phyloP scores from a whole-genome alignment of 306 rosid species.

The Vicia villosa region DNA sequence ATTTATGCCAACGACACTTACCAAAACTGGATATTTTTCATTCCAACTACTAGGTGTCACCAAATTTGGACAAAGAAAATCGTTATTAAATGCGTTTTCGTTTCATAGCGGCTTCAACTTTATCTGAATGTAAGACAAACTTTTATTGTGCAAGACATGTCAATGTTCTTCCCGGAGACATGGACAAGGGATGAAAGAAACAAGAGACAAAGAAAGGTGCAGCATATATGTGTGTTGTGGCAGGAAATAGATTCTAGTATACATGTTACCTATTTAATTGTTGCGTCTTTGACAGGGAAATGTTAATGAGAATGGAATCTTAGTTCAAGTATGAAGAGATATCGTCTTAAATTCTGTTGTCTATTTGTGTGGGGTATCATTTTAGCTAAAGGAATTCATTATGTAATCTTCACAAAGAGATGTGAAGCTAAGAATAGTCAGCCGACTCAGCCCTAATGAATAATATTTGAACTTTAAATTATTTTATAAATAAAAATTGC shows the following conservation, averaged over 20 bases:
- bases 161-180: conserved; percentile 15
- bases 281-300: conserved; percentile 8
- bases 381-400: not conserved
- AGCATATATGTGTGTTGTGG: conserved; percentile 28
- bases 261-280: not conserved
- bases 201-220: not conserved
- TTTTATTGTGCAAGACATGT: conserved; percentile 10
- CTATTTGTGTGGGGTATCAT: not conserved
- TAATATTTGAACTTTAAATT: too few species aligned
- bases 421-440: not conserved
- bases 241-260: conserved; percentile 2
- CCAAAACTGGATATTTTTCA: conserved; percentile 56
- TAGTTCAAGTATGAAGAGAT: conserved; percentile 4
- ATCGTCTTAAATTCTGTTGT: not conserved
- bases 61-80: conserved; percentile 35
- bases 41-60: conserved; percentile 33
- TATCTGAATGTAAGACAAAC: conserved; percentile 20
- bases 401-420: not conserved
- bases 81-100: conserved; percentile 44
- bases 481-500: too few species aligned
- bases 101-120: conserved; percentile 43
- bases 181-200: not conserved
- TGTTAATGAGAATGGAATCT: conserved; percentile 32
- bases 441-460: not conserved
- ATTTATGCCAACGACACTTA: conserved; percentile 44